Evolutionary conservation across 1,284 basidiomycete species (phyloP), one percentile per base, ranked within the genome.

Genomic region (Malassezia nana): DNA sequence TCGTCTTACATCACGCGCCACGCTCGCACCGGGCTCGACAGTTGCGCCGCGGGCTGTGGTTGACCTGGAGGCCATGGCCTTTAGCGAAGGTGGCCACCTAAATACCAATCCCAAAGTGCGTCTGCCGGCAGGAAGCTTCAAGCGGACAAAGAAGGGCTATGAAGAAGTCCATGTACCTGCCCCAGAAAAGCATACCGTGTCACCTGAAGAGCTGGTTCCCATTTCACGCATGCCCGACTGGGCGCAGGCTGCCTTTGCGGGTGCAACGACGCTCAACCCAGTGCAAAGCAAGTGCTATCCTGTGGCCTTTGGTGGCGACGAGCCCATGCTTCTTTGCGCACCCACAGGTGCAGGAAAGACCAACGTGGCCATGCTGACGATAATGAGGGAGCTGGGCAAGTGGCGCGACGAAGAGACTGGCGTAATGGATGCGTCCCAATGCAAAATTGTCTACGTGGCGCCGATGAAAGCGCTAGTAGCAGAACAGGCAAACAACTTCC

Each of bases 291-390:
- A 56, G 13, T 72, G 69, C 52, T 98, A 81, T 75, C 92, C 92
- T 1, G 78, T 90, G 52, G 94, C 92, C 0, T 96, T 95, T 73
- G 89, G 89, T 4, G 63, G 64, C 20, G 90, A 95, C 65, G 91
- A 98, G 64, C 91, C 92, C 0, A 82, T 98, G 64, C 79, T 99
- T 26, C 83, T 98, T 33, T 98, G 94, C 78, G 94, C 94, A 0
- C 94, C 94, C 2, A 98, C 94, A 0, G 94, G 94, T 76, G 94
- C 94, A 4, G 94, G 94, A 64, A 99, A 99, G 89, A 99, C 94
- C 28, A 99, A 99, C 67, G 94, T 96, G 25, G 94, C 94, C 12
- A 89, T 98, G 82, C 80, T 98, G 12, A 70, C 71, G 46, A 70
- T 73, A 24, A 62, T 73, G 39, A 59, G 62, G 52, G 71, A 73